These are phyloP conservation scores for Calophaca sinica DNA, from an alignment of 306 rosid species.

Conservation along the genomic window DNA sequence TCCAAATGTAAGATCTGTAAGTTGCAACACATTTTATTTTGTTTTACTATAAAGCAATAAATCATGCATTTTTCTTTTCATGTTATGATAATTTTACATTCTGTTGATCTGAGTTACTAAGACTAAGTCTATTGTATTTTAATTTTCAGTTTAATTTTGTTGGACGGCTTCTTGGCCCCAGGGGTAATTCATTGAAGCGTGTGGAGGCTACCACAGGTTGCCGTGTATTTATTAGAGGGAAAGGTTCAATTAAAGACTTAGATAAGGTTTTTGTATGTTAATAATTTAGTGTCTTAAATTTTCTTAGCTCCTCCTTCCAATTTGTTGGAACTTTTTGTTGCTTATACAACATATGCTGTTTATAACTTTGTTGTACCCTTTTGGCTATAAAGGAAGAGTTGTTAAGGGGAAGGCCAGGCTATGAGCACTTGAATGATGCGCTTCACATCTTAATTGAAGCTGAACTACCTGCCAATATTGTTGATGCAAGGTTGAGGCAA, in stretches of 20 bases:
- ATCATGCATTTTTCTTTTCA: constrained; percentile 10
- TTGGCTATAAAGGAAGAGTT: constrained; percentile 71
- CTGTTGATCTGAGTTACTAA: constrained; percentile 30
- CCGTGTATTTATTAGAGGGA: constrained; percentile 69
- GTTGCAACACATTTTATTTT: constrained; percentile 16
- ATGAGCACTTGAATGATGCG: constrained; percentile 93
- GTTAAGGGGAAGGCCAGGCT: constrained; percentile 90
- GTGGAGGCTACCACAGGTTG: constrained; percentile 71
- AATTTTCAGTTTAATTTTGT: constrained; percentile 64
- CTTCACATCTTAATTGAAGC: constrained; percentile 92
- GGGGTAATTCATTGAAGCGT: constrained; percentile 67
- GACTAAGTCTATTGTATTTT: constrained; percentile 13
- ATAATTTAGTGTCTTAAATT: constrained; percentile 20
- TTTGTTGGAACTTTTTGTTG: constrained; percentile 22
- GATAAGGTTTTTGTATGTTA: constrained; percentile 49
- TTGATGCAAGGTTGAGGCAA: constrained; percentile 80
- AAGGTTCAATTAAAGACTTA: constrained; percentile 65
- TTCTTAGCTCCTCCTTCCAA: constrained; percentile 15
- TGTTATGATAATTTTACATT: not conserved
- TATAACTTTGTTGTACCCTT: constrained; percentile 39
- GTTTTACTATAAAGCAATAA: not conserved
- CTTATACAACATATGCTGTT: constrained; percentile 31
- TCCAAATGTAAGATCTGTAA: constrained; percentile 55
- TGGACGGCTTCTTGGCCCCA: constrained; percentile 70
- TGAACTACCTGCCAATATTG: constrained; percentile 80